A percentile compares a stretch with the other conserved stretches of the same genome.
Evolutionary conservation across 2,329 filamentous ascomycete genomes (phyloP).

Genomic region (Pseudonectria buxi): DNA sequence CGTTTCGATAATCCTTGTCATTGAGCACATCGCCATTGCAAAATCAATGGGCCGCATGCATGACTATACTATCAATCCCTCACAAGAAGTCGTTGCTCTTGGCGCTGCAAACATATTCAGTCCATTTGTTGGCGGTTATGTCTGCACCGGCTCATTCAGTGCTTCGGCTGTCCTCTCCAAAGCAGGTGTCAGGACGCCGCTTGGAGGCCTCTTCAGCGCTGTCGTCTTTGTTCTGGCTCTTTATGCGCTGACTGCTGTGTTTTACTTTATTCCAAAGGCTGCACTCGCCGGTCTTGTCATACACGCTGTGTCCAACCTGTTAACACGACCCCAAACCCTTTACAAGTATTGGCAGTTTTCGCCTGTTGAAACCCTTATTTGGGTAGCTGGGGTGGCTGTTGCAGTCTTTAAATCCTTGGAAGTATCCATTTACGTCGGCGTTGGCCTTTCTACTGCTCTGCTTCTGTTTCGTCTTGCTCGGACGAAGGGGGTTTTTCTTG

Average conservation of each 20-base stretch:
- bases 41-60: slow-evolving; percentile 76
- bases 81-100: slow-evolving; percentile 72
- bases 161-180: slow-evolving; percentile 81
- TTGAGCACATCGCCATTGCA: slow-evolving; percentile 78
- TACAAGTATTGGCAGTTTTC: slow-evolving; percentile 75
- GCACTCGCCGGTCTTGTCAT: slow-evolving; percentile 72
- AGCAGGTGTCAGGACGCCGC: slow-evolving; percentile 71
- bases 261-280: slow-evolving; percentile 73
- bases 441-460: slow-evolving; percentile 35
- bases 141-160: slow-evolving; percentile 42
- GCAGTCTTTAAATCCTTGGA: slow-evolving; percentile 44
- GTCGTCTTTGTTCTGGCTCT: slow-evolving; percentile 69
- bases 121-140: slow-evolving; percentile 59
- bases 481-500: slow-evolving; percentile 42
- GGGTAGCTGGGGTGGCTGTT: slow-evolving; percentile 64
- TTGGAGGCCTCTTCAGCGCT: slow-evolving; percentile 73
- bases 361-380: slow-evolving; percentile 67
- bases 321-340: slow-evolving; percentile 65
- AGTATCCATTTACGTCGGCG: slow-evolving; percentile 43
- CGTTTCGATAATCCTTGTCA: slow-evolving; percentile 68
- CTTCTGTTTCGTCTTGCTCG: slow-evolving; percentile 40
- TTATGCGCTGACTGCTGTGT: slow-evolving; percentile 69
- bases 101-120: slow-evolving; percentile 70
- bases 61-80: slow-evolving; percentile 72
- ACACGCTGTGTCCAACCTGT: slow-evolving; percentile 71